phyloP scores from a whole-genome alignment of 1,284 basidiomycete species.

The Pisolithus thermaeus region DNA sequence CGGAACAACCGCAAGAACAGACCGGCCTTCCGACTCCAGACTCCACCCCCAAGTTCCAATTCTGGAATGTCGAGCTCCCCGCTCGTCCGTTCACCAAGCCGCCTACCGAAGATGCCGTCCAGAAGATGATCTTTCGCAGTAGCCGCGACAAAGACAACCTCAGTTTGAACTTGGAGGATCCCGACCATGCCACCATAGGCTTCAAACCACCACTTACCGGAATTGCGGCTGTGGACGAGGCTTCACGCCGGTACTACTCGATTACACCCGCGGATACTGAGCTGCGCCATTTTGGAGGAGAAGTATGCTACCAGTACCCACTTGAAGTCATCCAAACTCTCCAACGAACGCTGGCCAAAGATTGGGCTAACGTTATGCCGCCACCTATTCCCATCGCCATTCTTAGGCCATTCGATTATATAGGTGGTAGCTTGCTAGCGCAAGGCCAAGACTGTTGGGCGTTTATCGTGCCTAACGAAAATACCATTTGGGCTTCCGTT shows the following conservation, averaged over 20 bases:
- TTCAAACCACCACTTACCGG: constrained; percentile 10
- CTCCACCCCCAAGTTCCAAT: too few species aligned
- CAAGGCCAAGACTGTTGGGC: constrained; percentile 4
- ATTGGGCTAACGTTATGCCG: constrained; percentile 13
- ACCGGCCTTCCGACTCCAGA: too few species aligned
- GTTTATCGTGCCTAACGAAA: constrained; percentile 7
- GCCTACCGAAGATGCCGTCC: background rate
- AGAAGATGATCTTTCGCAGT: background rate
- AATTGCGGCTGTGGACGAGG: constrained; percentile 1
- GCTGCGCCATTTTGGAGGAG: background rate
- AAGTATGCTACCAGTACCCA: constrained; percentile 5
- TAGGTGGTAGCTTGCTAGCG: constrained; percentile 2
- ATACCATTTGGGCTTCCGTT: constrained; percentile 14
- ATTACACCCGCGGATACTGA: background rate
- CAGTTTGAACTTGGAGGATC: background rate
- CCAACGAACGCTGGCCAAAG: constrained; percentile 3
- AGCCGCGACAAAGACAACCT: background rate
- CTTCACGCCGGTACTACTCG: constrained; percentile 9
- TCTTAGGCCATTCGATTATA: constrained; percentile 13
- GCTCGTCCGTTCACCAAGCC: background rate
- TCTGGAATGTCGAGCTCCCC: too few species aligned
- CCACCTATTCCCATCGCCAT: constrained; percentile 16
- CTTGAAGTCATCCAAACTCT: constrained; percentile 6
- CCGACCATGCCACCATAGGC: background rate
- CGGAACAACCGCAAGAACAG: too few species aligned